Base-by-base conservation (phyloP, 371 early-diverging fungal species). In the Actinomortierella ambigua region DNA sequence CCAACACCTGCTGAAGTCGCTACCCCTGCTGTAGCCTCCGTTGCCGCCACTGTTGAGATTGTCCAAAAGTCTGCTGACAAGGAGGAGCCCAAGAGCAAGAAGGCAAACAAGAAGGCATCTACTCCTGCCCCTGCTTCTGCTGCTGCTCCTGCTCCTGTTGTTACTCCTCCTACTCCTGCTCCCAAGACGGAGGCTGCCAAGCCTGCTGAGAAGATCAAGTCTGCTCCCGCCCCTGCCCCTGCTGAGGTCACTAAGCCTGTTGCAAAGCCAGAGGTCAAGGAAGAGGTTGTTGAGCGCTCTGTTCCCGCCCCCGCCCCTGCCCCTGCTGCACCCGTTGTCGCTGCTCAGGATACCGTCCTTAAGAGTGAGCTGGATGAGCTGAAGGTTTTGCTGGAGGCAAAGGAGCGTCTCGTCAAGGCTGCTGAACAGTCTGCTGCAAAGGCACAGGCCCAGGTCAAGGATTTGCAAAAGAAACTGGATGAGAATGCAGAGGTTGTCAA, bases 341-440 rank as follows among this genome's bases (percentile, higher is more conserved):
- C 40, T 26, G 52, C 55, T 14, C 63, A 71, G 44, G 34, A 65
- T 17, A 34, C 43, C 9, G 51, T 62, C 28, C 58, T 56, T 34
- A 75, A 68, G 42, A 41, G 68, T 17, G 75, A 75, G 23, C 41
- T 68, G 13, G 75, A 75, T 27, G 48, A 63, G 1, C 75, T 75
- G 20, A 68, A 53, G 47, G 49, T 53, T 1, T 18, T 41, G 47
- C 22, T 75, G 61, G 20, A 51, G 23, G 43, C 56, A 22, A 68
- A 68, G 47, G 68, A 75, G 3, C 49, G 55, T 34, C 65, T 61
- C 20, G 27, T 75, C 9, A 58, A 46, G 18, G 41, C 61, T 43
- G 59, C 55, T 14, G 48, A 42, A 49, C 29, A 50, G 40, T 51
- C 61, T 9, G 22, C 53, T 7, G 65, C 53, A 17, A 75, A 75